Percentiles rank a stretch among this genome's conserved stretches.
Conservation (phyloP, 306 rosid species). For the Cyamopsis tetragonoloba region DNA sequence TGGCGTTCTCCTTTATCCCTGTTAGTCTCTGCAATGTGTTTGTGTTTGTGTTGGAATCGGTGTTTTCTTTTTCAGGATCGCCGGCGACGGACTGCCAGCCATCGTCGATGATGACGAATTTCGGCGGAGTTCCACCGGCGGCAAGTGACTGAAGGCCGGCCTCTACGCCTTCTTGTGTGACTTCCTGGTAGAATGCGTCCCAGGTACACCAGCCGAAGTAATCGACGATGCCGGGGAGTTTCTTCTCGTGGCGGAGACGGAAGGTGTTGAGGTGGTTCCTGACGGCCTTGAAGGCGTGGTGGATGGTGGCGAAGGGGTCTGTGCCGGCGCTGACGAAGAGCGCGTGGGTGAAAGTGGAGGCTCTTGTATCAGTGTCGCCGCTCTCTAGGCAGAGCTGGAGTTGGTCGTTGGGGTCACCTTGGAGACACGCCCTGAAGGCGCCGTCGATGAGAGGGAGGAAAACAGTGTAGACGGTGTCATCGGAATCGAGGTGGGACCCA, state of each 20-base stretch:
- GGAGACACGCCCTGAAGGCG: constrained; percentile 67
- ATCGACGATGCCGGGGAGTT: constrained; percentile 64
- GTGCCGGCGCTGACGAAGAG: constrained; percentile 61
- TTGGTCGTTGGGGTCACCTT: constrained; percentile 52
- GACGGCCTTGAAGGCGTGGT: constrained; percentile 55
- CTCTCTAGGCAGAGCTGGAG: constrained; percentile 86
- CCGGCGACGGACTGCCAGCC: constrained; percentile 80
- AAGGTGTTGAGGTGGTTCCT: constrained; percentile 59
- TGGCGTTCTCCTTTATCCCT: constrained; percentile 64
- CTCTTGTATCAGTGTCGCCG: constrained; percentile 59
- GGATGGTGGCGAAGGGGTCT: constrained; percentile 61
- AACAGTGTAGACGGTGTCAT: constrained; percentile 53
- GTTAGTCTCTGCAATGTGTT: constrained; percentile 45
- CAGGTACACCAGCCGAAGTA: constrained; percentile 93
- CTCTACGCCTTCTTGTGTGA: constrained; percentile 81
- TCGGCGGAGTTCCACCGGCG: constrained; percentile 68
- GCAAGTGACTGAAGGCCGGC: constrained; percentile 56
- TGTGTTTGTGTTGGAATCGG: neutral
- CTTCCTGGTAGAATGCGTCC: constrained; percentile 90
- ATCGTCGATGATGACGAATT: constrained; percentile 84
- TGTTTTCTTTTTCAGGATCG: constrained; percentile 11
- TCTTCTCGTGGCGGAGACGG: constrained; percentile 81
- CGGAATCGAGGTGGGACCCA: constrained; percentile 67
- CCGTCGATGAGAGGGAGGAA: constrained; percentile 81
- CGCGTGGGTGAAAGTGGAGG: constrained; percentile 61